Evolutionary conservation across 1,139 yeast genomes (phyloP), one percentile per base, ranked within the genome.

Genomic region (Trichomonascaceae sp.): DNA sequence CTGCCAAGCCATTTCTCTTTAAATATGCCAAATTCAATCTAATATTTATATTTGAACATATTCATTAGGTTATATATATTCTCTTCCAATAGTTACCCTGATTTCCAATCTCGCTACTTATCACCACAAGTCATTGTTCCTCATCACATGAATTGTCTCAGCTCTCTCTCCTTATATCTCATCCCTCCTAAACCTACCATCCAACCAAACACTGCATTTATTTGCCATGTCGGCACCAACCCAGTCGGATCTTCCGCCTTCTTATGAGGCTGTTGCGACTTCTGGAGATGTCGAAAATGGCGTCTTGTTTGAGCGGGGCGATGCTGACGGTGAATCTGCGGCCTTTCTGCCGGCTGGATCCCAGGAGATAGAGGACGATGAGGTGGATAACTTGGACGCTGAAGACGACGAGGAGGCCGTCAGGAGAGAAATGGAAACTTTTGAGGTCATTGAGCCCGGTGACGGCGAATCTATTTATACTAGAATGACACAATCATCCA

Each of bases 381-480:
- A 51, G 18, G 50, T 51, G 17, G 56, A 54, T 49, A 22, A 39
- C 3, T 36, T 54, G 10, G 52, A 47, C 17, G 38, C 19, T 12
- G 48, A 43, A 2, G 55, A 52, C 10, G 57, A 57, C 9, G 59
- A 55, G 20, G 48, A 47, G 43, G 58, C 53, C 18, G 57, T 63
- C 45, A 57, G 60, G 27, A 59, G 61, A 3, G 69, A 63, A 45
- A 66, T 76, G 61, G 74, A 74, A 52, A 69, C 69, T 58, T 71
- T 78, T 64, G 80, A 76, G 30, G 66, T 77, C 0, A 74, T 74
- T 18, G 80, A 76, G 19, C 20, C 63, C 46, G 57, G 46, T 47
- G 57, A 48, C 41, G 45, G 57, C 52, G 43, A 55, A 46, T 54
- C 57, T 15, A 57, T 65, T 24, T 58, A 61, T 49, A 44, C 62